Conservation (phyloP, 129 eudicot species). For the Pseudognaphalium luteoalbum region DNA sequence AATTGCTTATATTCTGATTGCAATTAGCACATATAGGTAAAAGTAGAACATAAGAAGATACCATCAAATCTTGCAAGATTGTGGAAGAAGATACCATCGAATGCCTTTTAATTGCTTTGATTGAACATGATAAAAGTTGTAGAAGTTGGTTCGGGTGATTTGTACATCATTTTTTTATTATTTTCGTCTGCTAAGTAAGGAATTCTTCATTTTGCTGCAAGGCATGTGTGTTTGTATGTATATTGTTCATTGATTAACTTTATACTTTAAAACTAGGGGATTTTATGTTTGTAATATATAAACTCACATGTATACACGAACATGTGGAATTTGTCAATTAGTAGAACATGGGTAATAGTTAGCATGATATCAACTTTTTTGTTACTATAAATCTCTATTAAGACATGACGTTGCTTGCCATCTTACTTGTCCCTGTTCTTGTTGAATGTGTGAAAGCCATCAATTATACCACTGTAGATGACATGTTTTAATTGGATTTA, state of each 20-base stretch:
- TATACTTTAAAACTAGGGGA: too few relatives aligned
- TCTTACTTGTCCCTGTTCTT: not conserved
- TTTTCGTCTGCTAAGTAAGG: not conserved
- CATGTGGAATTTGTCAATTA: not conserved
- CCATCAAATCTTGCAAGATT: too few relatives aligned
- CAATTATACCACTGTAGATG: constrained; percentile 2
- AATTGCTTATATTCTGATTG: too few relatives aligned
- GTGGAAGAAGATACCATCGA: too few relatives aligned
- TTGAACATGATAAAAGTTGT: constrained; percentile 3
- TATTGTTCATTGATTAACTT: too few relatives aligned
- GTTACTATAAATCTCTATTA: too few relatives aligned
- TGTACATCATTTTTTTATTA: not conserved
- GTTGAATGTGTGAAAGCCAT: constrained; percentile 7
- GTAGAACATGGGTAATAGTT: not conserved
- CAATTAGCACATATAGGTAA: too few relatives aligned
- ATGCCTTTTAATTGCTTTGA: not conserved
- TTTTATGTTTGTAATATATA: not conserved
- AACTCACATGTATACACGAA: constrained; percentile 2
- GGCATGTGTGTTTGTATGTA: too few relatives aligned
- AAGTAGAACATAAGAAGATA: too few relatives aligned
- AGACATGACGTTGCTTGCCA: too few relatives aligned
- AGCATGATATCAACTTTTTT: not conserved
- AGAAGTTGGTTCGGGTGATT: constrained; percentile 8
- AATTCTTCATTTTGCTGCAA: too few relatives aligned
- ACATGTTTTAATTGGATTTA: not conserved